Evolutionary conservation across 345 rosid species (phyloP), one percentile per base, ranked within the genome.

Genomic region (Sonneratia alba): DNA sequence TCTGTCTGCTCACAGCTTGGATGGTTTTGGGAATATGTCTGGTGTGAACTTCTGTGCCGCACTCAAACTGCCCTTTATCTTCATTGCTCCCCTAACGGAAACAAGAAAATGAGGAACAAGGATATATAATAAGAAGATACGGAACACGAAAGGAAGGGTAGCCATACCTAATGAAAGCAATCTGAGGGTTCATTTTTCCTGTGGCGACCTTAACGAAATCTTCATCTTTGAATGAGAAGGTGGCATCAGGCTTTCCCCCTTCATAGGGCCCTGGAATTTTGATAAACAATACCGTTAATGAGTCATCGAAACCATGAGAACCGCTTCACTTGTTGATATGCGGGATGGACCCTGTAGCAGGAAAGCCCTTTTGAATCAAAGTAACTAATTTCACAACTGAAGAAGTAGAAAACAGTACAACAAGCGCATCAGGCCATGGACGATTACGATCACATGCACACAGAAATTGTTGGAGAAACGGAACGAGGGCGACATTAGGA

Each of bases 41-140:
- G 99, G 99, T 15, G 99, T 90, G 78, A 95, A 88, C 71, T 95
- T 92, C 87, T 90, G 98, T 0, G 98, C 99, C 0, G 98, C 96
- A 73, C 87, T 89, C 77, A 95, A 84, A 72, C 98, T 95, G 67
- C 99, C 99, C 83, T 89, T 92, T 63, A 95, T 81, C 91, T 95
- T 95, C 94, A 95, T 82, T 0, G 87, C 87, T 34, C 99, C 99
- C 87, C 97, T 95, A 83, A 34, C 80, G 77, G 74, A 67, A 74
- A 75, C 55, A 78, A 45, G 51, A 64, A 13, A 68, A 71, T 48
- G 56, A 62, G 18, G 16, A 67, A 21, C 45, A 38, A 3, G 3
- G 38, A 45, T n/a, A 34, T 4, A 6, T 32, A 62, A 53, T 15
- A 3, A 62, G 12, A 1, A 37, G 66, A 51, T 36, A 18, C 37